Evolutionary conservation across 2,329 filamentous ascomycete genomes (phyloP).

Genomic region (Hymenoscyphus fraxineus): DNA sequence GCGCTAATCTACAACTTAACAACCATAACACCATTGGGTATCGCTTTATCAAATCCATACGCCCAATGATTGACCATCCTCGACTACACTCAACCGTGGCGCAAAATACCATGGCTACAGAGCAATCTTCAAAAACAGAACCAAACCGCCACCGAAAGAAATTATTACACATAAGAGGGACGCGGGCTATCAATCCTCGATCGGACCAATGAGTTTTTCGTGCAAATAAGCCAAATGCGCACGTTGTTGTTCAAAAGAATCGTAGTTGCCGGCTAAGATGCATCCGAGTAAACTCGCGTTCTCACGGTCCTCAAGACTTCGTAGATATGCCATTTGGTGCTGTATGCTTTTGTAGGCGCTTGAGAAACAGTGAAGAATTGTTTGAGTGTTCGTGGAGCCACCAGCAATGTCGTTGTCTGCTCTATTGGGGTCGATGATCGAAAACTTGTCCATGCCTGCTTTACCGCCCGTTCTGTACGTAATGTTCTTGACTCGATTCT

Average conservation of each 20-base stretch:
- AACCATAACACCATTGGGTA: slow-evolving; percentile 29
- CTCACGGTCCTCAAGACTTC: slow-evolving; percentile 31
- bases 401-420: slow-evolving; percentile 83
- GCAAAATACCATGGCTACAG: slow-evolving; percentile 2
- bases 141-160: neutral
- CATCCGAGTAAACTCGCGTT: slow-evolving; percentile 56
- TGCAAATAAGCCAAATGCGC: slow-evolving; percentile 40
- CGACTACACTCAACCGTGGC: slow-evolving; percentile 15
- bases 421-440: slow-evolving; percentile 90
- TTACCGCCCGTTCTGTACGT: slow-evolving; percentile 40
- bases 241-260: slow-evolving; percentile 67
- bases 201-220: slow-evolving; percentile 27
- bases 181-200: slow-evolving; percentile 11
- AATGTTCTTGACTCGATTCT: slow-evolving; percentile 33
- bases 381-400: slow-evolving; percentile 67
- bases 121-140: slow-evolving; percentile 1
- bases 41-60: slow-evolving; percentile 27
- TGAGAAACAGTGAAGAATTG: slow-evolving; percentile 67
- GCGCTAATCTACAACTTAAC: slow-evolving; percentile 27
- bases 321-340: slow-evolving; percentile 53
- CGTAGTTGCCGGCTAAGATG: slow-evolving; percentile 76
- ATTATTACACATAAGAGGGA: neutral
- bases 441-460: slow-evolving; percentile 60
- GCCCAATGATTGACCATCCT: slow-evolving; percentile 20
- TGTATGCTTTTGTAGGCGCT: slow-evolving; percentile 57